These are phyloP conservation scores for Chrysopogon serrulatus DNA, from an alignment of 176 grass and related monocot species.

Conservation along the genomic window DNA sequence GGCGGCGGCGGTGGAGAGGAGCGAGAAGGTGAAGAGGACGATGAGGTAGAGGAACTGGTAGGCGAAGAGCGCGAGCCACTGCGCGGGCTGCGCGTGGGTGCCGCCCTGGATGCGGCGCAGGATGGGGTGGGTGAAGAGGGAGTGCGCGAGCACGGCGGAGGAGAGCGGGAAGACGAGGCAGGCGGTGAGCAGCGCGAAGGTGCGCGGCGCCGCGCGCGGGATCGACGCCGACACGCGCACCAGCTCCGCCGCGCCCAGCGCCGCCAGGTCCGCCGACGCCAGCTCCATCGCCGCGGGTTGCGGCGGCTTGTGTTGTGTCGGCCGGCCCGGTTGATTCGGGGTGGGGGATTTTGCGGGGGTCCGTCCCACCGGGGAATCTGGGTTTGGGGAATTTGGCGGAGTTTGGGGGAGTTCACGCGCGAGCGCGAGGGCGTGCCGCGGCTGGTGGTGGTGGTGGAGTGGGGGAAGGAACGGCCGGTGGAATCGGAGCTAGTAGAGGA, in stretches of 20 bases:
- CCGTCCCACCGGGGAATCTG: background rate
- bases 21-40: conserved; percentile 95
- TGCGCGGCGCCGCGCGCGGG: conserved; percentile 62
- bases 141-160: conserved; percentile 79
- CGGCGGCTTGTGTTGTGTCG: too few relatives aligned
- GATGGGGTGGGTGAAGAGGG: conserved; percentile 94
- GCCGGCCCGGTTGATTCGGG: background rate
- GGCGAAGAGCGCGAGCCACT: conserved; percentile 59
- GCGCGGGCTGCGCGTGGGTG: background rate
- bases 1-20: conserved; percentile 88
- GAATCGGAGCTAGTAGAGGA: background rate
- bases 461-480: background rate
- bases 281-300: conserved; percentile 38
- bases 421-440: background rate
- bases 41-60: conserved; percentile 85
- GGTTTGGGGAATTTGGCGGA: background rate
- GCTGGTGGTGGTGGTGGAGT: background rate
- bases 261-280: conserved; percentile 46
- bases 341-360: background rate
- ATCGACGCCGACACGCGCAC: conserved; percentile 66
- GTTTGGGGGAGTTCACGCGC: background rate
- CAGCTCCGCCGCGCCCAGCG: conserved; percentile 55
- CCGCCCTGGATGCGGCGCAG: conserved; percentile 40
- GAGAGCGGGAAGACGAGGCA: conserved; percentile 93
- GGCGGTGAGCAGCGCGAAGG: conserved; percentile 76